Conservation (phyloP, 1,139 yeast genomes). For the Candida freyschussii region DNA sequence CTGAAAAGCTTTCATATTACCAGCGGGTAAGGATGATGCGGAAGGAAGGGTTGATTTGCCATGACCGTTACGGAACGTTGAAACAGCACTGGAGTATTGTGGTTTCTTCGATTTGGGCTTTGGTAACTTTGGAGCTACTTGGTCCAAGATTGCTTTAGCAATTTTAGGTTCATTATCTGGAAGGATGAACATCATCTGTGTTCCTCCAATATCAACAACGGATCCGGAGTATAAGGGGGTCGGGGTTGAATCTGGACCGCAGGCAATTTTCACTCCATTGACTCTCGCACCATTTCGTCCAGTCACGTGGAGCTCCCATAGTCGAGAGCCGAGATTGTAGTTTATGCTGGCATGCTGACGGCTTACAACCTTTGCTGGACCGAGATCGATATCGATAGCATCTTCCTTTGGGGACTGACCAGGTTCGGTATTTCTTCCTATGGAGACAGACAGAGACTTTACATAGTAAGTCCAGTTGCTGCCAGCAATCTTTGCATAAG, state of each 20-base stretch:
- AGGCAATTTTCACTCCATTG: conserved; percentile 58
- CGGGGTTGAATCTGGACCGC: conserved; percentile 40
- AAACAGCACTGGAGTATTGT: neutral
- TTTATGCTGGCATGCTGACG: conserved; percentile 83
- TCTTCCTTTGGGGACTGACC: conserved; percentile 27
- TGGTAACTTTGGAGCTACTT: conserved; percentile 31
- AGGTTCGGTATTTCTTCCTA: conserved; percentile 79
- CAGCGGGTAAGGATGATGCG: conserved; percentile 3
- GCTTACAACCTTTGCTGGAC: conserved; percentile 94
- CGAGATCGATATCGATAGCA: conserved; percentile 81
- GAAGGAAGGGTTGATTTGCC: neutral
- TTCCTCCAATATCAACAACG: conserved; percentile 89
- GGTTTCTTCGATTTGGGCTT: conserved; percentile 27
- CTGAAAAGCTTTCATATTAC: conserved; percentile 42
- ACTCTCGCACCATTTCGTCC: conserved; percentile 95
- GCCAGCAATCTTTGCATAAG: conserved; percentile 96
- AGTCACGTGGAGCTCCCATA: conserved; percentile 78
- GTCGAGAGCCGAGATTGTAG: conserved; percentile 66
- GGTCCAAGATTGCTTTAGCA: conserved; percentile 45
- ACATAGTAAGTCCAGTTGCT: conserved; percentile 91
- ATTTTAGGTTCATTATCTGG: conserved; percentile 85
- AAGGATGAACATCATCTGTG: conserved; percentile 97
- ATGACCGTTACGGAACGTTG: neutral
- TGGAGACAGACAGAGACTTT: conserved; percentile 66
- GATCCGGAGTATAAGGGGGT: conserved; percentile 77